Conservation (phyloP, 495 filamentous ascomycete genomes). For the Aspergillus olivimuriae region DNA sequence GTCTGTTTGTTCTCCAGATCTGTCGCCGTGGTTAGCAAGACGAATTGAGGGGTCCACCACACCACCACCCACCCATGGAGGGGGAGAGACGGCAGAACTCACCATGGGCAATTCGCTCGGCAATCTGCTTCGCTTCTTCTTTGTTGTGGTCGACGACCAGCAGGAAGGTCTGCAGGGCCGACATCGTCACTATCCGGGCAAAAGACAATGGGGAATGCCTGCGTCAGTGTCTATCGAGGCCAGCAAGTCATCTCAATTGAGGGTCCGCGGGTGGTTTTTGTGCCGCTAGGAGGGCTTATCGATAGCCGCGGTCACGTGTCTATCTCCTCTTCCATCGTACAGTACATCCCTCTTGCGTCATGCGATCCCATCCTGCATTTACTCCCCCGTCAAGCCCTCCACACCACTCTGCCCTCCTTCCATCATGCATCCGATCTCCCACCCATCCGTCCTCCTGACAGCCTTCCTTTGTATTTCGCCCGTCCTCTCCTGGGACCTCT, state of each 20-base stretch:
- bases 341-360: conserved; percentile 11
- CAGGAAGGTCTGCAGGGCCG: conserved; percentile 59
- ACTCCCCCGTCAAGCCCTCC: no score
- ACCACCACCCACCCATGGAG: no score
- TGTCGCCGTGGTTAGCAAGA: conserved; percentile 18
- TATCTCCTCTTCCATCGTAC: background rate
- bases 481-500: conserved; percentile 1
- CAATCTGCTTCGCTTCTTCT: conserved; percentile 52
- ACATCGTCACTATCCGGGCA: conserved; percentile 41
- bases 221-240: conserved; percentile 13
- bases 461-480: background rate
- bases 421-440: background rate
- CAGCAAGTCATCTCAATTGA: no score
- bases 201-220: conserved; percentile 7
- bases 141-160: conserved; percentile 59
- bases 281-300: conserved; percentile 25
- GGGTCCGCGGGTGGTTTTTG: conserved; percentile 26
- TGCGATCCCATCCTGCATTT: no score
- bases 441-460: background rate
- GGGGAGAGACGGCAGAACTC: background rate
- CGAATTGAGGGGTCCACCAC: no score
- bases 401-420: no score
- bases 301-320: conserved; percentile 14
- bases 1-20: conserved; percentile 56
- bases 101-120: conserved; percentile 53